Evolutionary conservation across 2,329 filamentous ascomycete species (phyloP), one percentile per base, ranked within the genome.

Genomic region (Microdochium trichocladiopsis): DNA sequence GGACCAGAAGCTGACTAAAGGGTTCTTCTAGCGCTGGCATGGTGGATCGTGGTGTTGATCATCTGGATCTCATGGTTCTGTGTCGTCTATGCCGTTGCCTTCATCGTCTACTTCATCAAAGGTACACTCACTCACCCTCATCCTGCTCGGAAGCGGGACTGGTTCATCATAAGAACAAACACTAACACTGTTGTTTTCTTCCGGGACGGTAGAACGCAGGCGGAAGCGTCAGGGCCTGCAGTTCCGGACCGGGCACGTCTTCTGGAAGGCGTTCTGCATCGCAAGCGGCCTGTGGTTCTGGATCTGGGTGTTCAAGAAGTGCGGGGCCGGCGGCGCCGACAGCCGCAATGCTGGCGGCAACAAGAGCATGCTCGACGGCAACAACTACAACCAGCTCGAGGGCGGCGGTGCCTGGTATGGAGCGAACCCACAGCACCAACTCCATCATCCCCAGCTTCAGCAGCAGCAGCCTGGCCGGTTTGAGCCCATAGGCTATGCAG

Each of bases 191-290:
- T 4, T 41, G 11, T 18, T 23, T 10, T 18, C 18, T 45, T 5
- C 14, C 11, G n/a, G n/a, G n/a, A n/a, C n/a, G n/a, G 18, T 18
- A 59, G 57, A 58, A 53, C 53, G 47, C 22, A 47, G 52, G 21
- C 45, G 53, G 21, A 50, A 45, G 41, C 36, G 25, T 8, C 25
- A 48, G 6, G 55, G 55, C 22, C 45, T 53, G 22, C 25, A 47
- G 6, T 52, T 53, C 25, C 56, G 58, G 24, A 22, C 21, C 5
- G 50, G 50, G 5, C 48, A 55, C 37, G 49, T 52, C 28, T 16
- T 57, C 21, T 60, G 55, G 58, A 57, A 58, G 47, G 54, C 58
- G 21, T 55, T 55, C 22, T 56, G 52, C 47, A 31, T 50, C 1
- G 53, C 55, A 4, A 56, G 53, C 8, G 55, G 55, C 11, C 25